Base-by-base conservation (phyloP, 148 eudicot species). In the Chenopodium berlandieri region DNA sequence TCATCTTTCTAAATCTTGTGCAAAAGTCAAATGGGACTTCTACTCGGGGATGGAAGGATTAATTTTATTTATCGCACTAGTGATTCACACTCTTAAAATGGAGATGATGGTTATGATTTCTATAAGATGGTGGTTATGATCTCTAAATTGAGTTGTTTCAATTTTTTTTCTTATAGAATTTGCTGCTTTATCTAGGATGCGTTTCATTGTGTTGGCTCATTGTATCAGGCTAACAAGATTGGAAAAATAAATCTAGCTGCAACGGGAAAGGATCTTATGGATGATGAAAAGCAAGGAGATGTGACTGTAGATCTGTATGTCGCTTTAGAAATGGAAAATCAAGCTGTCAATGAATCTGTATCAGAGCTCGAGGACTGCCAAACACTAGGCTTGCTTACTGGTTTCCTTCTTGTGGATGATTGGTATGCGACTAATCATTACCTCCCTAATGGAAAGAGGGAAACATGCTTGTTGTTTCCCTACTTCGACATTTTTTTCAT, bases 251-350 rank as follows among this genome's bases (percentile, higher is more conserved):
- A 97, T 85, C 95, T 97, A 73, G 99, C 99, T 87, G 99, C 99
- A 20, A 97, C 97, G 14, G 99, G 99, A 44, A 97, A 97, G 90
- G 99, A 97, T 87, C 98, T 97, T 73, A 97, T 97, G 99, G 99
- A 97, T 81, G 99, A 97, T 68, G 99, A 97, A 75, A 97, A 97
- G 86, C 98, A 84, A 85, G 99, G 98, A 82, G 99, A 94, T 79
- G 97, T 97, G 52, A 93, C 95, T 7, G 85, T 92, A 76, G 98
- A 97, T 90, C 97, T 97, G 81, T 94, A 84, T 86, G 79, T 93
- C 87, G 95, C 99, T 74, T 77, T 94, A 79, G 99, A 97, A 86
- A 80, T 91, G 90, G 98, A 97, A 88, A 86, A 81, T 76, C 87
- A 89, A 84, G 98, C 98, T 77, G 93, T 91, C 75, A 82, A 44